These are phyloP conservation scores for Talaromyces liani DNA, from an alignment of 495 filamentous ascomycete species.

Conservation along the genomic window DNA sequence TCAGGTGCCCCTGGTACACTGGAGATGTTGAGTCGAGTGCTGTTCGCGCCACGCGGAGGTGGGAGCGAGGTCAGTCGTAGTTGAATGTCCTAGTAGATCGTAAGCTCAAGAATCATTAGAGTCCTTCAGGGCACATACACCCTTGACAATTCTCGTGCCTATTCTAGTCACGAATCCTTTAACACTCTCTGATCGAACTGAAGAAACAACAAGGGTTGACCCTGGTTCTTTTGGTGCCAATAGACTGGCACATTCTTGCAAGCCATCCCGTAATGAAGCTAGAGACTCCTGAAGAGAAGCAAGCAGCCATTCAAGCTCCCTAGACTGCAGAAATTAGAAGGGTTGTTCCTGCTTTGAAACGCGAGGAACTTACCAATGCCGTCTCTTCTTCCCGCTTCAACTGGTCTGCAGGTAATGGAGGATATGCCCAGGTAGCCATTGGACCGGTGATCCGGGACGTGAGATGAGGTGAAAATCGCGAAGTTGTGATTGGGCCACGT, in stretches of 20 bases:
- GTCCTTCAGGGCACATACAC: conserved; percentile 42
- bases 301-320: conserved; percentile 85
- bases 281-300: conserved; percentile 70
- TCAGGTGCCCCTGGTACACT: conserved; percentile 39
- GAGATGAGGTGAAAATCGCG: background rate
- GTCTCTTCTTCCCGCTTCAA: conserved; percentile 60
- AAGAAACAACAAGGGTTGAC: conserved; percentile 80
- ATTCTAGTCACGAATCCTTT: conserved; percentile 86
- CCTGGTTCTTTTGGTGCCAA: conserved; percentile 76
- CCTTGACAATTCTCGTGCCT: conserved; percentile 68
- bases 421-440: conserved; percentile 75
- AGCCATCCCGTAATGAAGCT: conserved; percentile 66
- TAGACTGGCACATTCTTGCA: conserved; percentile 80
- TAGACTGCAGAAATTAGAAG: conserved; percentile 40
- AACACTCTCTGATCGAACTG: conserved; percentile 77
- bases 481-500: background rate
- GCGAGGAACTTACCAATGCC: conserved; percentile 49
- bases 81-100: conserved; percentile 36
- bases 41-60: conserved; percentile 33
- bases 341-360: conserved; percentile 18
- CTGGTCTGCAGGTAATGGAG: conserved; percentile 56
- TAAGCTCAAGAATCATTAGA: conserved; percentile 1
- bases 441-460: background rate
- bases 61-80: conserved; percentile 42
- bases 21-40: conserved; percentile 51